phyloP scores from a whole-genome alignment of 371 early-diverging fungal species.

The Gilbertella persicaria region DNA sequence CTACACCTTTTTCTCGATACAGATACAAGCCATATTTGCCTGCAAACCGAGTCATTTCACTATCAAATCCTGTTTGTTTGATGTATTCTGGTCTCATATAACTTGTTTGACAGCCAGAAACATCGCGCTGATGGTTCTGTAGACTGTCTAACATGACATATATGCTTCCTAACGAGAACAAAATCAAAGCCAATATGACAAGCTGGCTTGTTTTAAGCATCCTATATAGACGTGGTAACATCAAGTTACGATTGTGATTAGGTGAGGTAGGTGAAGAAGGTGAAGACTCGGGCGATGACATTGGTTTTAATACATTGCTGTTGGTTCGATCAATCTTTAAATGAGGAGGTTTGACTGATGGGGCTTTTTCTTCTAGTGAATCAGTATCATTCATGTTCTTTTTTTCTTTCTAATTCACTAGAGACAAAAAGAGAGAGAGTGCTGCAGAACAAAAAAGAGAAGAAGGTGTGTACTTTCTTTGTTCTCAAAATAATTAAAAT shows the following conservation, averaged over 20 bases:
- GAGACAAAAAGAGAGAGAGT: too few species aligned
- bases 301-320: constrained; percentile 3
- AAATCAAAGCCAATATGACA: constrained; percentile 21
- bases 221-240: constrained; percentile 26
- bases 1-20: constrained; percentile 76
- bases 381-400: constrained; percentile 10
- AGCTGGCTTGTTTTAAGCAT: constrained; percentile 16
- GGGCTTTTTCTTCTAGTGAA: constrained; percentile 3
- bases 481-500: too few species aligned
- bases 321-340: constrained; percentile 27
- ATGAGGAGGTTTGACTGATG: constrained; percentile 12
- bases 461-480: too few species aligned
- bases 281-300: constrained; percentile 28
- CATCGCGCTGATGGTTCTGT: constrained; percentile 65
- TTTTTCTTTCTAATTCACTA: constrained; percentile 6
- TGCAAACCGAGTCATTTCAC: constrained; percentile 67
- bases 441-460: too few species aligned
- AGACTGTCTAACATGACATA: constrained; percentile 55
- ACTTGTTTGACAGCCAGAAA: constrained; percentile 74
- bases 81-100: constrained; percentile 83
- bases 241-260: constrained; percentile 3
- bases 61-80: constrained; percentile 63
- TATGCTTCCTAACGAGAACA: constrained; percentile 32
- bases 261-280: constrained; percentile 35
- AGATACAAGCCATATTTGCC: constrained; percentile 79